Evolutionary conservation across 345 rosid species (phyloP).

Genomic region (Gynandropsis gynandra): DNA sequence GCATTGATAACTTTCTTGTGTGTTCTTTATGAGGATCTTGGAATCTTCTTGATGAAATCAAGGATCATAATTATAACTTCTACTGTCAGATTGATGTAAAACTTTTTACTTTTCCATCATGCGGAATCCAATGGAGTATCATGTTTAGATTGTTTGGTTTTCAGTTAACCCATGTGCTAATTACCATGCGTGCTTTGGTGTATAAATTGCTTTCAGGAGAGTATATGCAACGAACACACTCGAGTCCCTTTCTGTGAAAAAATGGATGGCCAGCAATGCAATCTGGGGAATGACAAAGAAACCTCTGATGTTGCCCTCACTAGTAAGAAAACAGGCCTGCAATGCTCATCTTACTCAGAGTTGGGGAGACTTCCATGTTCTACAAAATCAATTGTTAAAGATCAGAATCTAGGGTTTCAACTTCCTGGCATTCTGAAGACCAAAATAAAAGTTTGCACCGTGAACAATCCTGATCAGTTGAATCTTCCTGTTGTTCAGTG

Average conservation of each 20-base stretch:
- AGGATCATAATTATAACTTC: too few species aligned
- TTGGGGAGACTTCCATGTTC: conserved; percentile 19
- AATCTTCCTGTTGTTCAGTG: conserved; percentile 23
- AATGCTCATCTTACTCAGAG: conserved; percentile 22
- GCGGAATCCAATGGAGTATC: too few species aligned
- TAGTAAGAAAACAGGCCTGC: conserved; percentile 19
- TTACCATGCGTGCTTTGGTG: conserved; percentile 5
- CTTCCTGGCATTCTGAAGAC: conserved; percentile 43
- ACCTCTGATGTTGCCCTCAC: conserved; percentile 17
- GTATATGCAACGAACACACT: conserved; percentile 18
- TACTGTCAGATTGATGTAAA: too few species aligned
- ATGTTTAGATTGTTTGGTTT: background rate
- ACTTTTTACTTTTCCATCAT: too few species aligned
- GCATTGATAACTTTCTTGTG: too few species aligned
- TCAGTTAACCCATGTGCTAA: background rate
- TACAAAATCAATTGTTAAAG: conserved; percentile 24
- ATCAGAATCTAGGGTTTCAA: conserved; percentile 22
- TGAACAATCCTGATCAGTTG: conserved; percentile 18
- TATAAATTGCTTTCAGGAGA: conserved; percentile 1
- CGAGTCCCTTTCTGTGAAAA: too few species aligned
- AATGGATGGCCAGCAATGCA: conserved; percentile 14
- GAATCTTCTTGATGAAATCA: too few species aligned
- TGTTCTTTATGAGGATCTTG: too few species aligned
- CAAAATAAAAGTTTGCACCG: conserved; percentile 21
- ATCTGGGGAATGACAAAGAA: conserved; percentile 16